Evolutionary conservation across 305 asterid genomes (phyloP), one percentile per base, ranked within the genome.

Genomic region (Solanum aculeatissimum): DNA sequence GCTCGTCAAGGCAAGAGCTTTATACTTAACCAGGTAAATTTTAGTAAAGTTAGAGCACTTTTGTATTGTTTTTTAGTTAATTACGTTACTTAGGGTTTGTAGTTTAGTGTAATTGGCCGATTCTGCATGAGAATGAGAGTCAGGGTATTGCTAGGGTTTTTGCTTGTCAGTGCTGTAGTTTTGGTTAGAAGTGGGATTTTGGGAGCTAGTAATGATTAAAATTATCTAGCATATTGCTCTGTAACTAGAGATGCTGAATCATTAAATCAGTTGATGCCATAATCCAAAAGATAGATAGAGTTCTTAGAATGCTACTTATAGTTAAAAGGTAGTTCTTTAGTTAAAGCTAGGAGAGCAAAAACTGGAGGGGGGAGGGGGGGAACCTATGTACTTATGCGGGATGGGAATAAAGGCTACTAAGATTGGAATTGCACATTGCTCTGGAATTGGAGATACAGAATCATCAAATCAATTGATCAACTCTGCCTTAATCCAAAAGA

Each of bases 1-100:
- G 98, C 98, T 81, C 97, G 98, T 23, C 99, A 97, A 84, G 99
- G 99, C 83, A 97, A 97, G 92, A 97, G 99, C 87, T 95, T 85
- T 62, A 91, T 97, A 80, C 84, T 97, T 15, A 97, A 97, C 86
- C 98, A 96, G 99, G 98, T 96, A 68, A 9, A 65, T 15, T 27
- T 25, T 7, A 62, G 70, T 62, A 25, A 32, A 66, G 4, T 9
- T 54, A 2, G 19, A 19, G 12, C 27, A 3, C n/a, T 19, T 32
- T 16, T 29, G 25, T 35, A 14, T 9, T 9, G 0, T 35, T 18
- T 68, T 68, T 68, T 18, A 18, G 49, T 35, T 35, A 68, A 68
- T 68, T 68, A 35, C 11, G 47, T 68, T 68, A 9, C 12, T 35
- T 68, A 68, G 49, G 75, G 27, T 68, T 68, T 68, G 27, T 35